Conservation (phyloP, 208 protist species). For the Trypanosoma congolense region DNA sequence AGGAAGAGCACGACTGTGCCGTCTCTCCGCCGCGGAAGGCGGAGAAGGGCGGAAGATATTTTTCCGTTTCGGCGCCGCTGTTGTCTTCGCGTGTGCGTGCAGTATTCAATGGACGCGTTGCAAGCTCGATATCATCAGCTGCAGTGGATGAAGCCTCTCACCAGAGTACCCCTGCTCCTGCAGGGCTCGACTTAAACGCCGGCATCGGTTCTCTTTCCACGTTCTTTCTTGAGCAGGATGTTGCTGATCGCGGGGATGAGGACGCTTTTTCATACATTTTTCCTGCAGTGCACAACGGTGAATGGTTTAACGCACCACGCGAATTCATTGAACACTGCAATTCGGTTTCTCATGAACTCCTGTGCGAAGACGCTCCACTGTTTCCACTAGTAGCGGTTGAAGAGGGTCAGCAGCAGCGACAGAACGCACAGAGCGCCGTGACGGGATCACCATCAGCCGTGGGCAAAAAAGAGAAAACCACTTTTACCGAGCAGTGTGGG, state of each 20-base stretch:
- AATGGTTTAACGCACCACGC: slow-evolving; percentile 35
- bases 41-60: too few species aligned
- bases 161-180: too few species aligned
- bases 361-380: slow-evolving; percentile 52
- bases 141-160: too few species aligned
- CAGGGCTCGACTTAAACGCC: not conserved
- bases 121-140: too few species aligned
- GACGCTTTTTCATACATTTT: slow-evolving; percentile 60
- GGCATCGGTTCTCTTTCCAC: not conserved
- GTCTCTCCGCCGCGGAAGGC: too few species aligned
- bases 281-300: slow-evolving; percentile 53
- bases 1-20: too few species aligned
- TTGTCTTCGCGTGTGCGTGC: too few species aligned
- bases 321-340: slow-evolving; percentile 54
- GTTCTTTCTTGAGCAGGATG: not conserved
- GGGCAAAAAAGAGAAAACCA: not conserved
- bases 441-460: not conserved
- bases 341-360: slow-evolving; percentile 43
- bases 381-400: slow-evolving; percentile 21
- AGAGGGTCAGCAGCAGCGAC: not conserved
- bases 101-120: too few species aligned
- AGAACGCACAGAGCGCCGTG: not conserved
- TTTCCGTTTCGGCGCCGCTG: too few species aligned
- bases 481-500: not conserved
- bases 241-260: slow-evolving; percentile 24